Conservation (phyloP, 2,329 filamentous ascomycete genomes). For the Mycosphaerella arachidis region DNA sequence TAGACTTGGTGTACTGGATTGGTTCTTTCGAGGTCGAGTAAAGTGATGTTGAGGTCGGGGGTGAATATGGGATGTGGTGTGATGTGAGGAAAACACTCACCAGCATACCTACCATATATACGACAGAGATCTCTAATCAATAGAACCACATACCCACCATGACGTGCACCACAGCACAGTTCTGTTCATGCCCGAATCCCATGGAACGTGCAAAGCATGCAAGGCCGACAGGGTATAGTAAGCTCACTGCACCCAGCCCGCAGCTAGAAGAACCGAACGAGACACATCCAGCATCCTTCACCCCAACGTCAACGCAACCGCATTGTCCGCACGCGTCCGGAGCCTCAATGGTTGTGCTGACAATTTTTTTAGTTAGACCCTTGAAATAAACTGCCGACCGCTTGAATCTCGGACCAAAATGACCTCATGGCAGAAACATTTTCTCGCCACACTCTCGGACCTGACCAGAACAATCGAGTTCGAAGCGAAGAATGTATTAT, state of each 20-base stretch:
- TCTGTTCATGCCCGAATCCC: background rate
- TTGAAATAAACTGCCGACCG: no score
- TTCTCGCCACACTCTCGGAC: background rate
- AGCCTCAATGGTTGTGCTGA: background rate
- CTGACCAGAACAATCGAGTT: no score
- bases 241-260: background rate
- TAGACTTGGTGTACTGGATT: background rate
- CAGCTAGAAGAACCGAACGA: background rate
- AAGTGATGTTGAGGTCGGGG: background rate
- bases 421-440: background rate
- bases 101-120: background rate
- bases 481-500: no score
- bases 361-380: background rate
- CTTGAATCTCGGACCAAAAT: background rate
- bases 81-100: background rate
- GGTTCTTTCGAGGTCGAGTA: no score
- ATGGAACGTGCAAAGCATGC: background rate
- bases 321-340: background rate
- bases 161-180: background rate
- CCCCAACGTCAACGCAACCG: background rate
- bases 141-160: background rate
- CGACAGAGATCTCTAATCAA: background rate
- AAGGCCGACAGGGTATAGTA: background rate
- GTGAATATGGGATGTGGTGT: background rate
- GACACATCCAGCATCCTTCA: background rate